Base-by-base conservation (phyloP, 108 stramenopile species). In the Chaetoceros muelleri region DNA sequence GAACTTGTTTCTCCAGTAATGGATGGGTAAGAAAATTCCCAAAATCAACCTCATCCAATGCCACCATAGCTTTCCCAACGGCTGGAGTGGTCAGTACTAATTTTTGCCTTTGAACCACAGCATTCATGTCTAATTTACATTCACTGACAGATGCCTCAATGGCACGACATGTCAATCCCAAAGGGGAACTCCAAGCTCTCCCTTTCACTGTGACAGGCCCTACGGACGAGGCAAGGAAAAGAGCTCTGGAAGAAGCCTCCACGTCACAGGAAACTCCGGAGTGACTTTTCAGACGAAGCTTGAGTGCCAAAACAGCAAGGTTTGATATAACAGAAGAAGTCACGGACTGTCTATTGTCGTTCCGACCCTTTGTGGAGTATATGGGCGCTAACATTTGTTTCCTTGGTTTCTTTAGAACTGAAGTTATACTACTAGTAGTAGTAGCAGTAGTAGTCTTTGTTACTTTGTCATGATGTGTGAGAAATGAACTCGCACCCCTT, bases 11-110 rank as follows among this genome's bases (percentile, higher is more conserved):
- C 46, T 64, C 49, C 61, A 81, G 66, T 17, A 72, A 47, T 31
- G 80, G 80, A 50, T 81, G 80, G 3, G 76, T 77, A 20, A 81
- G 65, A 40, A 81, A 81, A 50, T 69, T 73, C 1, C 71, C 72
- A 62, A 81, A 81, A 61, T 81, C 80, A n/a, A 22, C 20, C 0
- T 47, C 67, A 53, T 69, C 65, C 48, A 81, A 48, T 7, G 76
- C 76, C 1, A 81, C 56, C 66, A 76, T 72, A 10, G 80, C 73
- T 18, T 57, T 52, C 20, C 80, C 80, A 26, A 57, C 31, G 25
- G 80, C 80, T 74, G 29, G 74, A 22, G 47, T 56, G 1, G 65
- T 77, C 20, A 81, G 48, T 0, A 70, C 57, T 2, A 81, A 55
- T 59, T 77, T 77, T 56, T 55, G 75, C 24, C 73, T 58, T 0